Base-by-base conservation (phyloP, 139 green algal genomes). In the Nannochloris sp. region DNA sequence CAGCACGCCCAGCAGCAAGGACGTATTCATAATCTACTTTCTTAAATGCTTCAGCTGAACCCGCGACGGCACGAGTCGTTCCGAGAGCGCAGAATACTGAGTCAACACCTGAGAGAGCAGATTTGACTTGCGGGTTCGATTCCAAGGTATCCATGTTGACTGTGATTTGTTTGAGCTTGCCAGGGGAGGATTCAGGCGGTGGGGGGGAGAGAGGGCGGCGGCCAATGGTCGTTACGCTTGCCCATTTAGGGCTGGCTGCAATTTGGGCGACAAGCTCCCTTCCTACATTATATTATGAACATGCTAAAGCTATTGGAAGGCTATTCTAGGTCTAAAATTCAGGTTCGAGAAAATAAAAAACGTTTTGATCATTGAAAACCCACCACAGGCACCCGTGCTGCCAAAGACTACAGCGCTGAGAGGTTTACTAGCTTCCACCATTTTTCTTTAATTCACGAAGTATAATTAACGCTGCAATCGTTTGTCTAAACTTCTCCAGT, bases 21-120 rank as follows among this genome's bases (percentile, higher is more conserved):
- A 89, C 81, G 35, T 87, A 89, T 0, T 81, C 57, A 10, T 75
- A 61, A 53, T 90, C 83, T 2, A 90, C 83, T 47, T 82, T 77
- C 3, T 58, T 62, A 53, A 83, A 89, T 5, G 47, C 63, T 8
- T 74, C 77, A 10, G 81, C 81, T 44, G 63, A 80, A 25, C 81
- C 77, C n/a, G 80, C 80, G 19, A 79, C 79, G 34, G 61, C 65
- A 6, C 82, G 68, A 4, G 80, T 87, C 15, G 82, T 88, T 39
- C 82, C 82, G 25, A 88, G 67, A 3, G 68, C 64, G 54, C 77
- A 85, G 55, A 88, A 88, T 0, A 81, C 71, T 0, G 68, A 55
- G 64, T 81, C 62, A 1, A 32, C 46, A 0, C n/a, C n/a, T n/a
- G n/a, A n/a, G n/a, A n/a, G n/a, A n/a, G n/a, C n/a, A n/a, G n/a